A percentile compares a stretch with the other conserved stretches of the same genome.
These are phyloP conservation scores for Lentinula sp. DNA, from an alignment of 768 basidiomycete species.

Conservation along the genomic window DNA sequence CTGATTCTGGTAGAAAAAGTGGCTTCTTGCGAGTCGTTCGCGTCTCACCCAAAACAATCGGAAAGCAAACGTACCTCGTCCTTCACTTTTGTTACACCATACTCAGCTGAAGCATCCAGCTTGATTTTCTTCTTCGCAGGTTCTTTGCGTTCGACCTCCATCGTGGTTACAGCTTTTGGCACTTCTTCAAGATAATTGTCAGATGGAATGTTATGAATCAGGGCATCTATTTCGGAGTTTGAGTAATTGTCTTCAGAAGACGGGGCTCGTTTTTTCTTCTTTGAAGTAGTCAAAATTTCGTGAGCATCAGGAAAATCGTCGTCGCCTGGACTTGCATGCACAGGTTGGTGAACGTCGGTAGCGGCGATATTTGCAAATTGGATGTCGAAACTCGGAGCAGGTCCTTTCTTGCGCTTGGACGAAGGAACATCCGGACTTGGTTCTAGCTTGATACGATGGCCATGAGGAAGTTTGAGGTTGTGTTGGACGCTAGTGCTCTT, in stretches of 20 bases:
- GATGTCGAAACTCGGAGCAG: slow-evolving; percentile 41
- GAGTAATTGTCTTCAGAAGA: slow-evolving; percentile 32
- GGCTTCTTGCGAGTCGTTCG: neutral
- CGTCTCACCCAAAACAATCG: too few relatives aligned
- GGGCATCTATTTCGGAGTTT: slow-evolving; percentile 35
- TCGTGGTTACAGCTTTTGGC: neutral
- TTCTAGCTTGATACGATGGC: slow-evolving; percentile 41
- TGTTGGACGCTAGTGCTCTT: slow-evolving; percentile 33
- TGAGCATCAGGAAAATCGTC: slow-evolving; percentile 37
- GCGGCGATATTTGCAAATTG: slow-evolving; percentile 39
- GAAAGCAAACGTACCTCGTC: neutral
- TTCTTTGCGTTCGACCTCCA: neutral
- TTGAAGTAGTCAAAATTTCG: slow-evolving; percentile 21
- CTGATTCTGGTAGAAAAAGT: neutral
- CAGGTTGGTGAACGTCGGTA: slow-evolving; percentile 7
- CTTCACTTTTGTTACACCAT: neutral
- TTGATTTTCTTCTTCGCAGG: slow-evolving; percentile 6
- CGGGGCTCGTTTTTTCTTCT: slow-evolving; percentile 6
- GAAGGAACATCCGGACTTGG: slow-evolving; percentile 11
- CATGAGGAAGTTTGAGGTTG: slow-evolving; percentile 29
- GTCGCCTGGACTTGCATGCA: slow-evolving; percentile 22
- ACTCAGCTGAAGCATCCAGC: neutral
- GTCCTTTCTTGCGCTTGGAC: slow-evolving; percentile 21
- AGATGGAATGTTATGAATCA: slow-evolving; percentile 30
- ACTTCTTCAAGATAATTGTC: slow-evolving; percentile 12